Base-by-base conservation (phyloP, 305 asterid genomes). In the Andrographis paniculata region DNA sequence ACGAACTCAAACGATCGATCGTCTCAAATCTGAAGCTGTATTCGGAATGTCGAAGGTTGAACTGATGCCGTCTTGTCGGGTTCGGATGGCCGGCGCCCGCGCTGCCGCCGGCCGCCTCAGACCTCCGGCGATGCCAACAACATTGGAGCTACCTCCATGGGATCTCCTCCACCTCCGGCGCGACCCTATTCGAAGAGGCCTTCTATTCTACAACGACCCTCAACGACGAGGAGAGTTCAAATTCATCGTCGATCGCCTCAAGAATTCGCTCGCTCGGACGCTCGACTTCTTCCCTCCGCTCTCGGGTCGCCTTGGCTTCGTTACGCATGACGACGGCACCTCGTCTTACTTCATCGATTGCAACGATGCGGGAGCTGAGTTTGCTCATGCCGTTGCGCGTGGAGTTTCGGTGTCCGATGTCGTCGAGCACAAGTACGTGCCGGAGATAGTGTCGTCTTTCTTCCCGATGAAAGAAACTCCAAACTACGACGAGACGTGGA, bases 291-390 rank as follows among this genome's bases (percentile, higher is more conserved):
- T 64, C 18, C 66, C 66, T 9, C 66, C 60, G 5, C 72, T 69
- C 6, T 58, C 66, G 0, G 76, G 71, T 48, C 71, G 71, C 9
- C 45, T 64, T 3, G 59, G 14, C 37, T 5, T 2, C 11, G 11
- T 10, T 13, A 47, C 53, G 39, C 33, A 46, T 24, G 44, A 19
- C 3, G 56, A 57, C 12, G 18, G 16, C 37, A 52, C 64, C 0
- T n/a, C 13, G 8, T 47, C 50, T 14, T 56, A 50, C 43, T 52
- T 19, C 57, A 31, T 64, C 20, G 30, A 42, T 47, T 45, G 50
- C 71, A 72, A 55, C 53, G 58, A 66, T 14, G 62, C 55, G 0
- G 78, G 82, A 4, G 78, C 18, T 0, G 58, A 67, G 20, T 71
- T 74, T 20, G 36, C 55, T 0, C 71, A 69, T 3, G 68, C 70